Conservation (phyloP, 177 flowering plant genomes). For the Vitis hybrid region DNA sequence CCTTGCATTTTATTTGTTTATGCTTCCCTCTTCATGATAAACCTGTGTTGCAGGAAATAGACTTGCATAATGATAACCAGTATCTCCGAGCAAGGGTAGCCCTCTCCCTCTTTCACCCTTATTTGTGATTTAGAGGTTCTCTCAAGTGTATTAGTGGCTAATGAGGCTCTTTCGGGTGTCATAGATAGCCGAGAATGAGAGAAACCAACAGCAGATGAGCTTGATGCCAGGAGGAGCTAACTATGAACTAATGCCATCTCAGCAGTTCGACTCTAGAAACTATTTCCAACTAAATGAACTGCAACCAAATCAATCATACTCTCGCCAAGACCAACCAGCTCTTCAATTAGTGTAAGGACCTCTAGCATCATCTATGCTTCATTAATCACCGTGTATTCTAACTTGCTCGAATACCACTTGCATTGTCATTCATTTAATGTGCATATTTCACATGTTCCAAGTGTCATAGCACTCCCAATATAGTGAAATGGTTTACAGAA, state of each 20-base stretch:
- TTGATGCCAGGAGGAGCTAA: slow-evolving; percentile 53
- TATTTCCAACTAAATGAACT: slow-evolving; percentile 67
- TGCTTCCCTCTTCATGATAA: background rate
- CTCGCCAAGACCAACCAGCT: slow-evolving; percentile 65
- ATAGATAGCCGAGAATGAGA: slow-evolving; percentile 73
- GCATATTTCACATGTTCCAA: background rate
- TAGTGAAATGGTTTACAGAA: no score
- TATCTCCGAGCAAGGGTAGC: slow-evolving; percentile 82
- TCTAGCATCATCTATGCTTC: background rate
- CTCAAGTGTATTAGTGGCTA: background rate
- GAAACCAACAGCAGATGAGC: slow-evolving; percentile 55
- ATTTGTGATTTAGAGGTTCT: background rate
- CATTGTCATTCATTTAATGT: background rate
- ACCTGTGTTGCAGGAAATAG: slow-evolving; percentile 62
- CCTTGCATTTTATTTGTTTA: no score
- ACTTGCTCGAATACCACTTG: background rate
- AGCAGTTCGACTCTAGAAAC: slow-evolving; percentile 53
- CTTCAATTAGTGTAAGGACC: slow-evolving; percentile 65
- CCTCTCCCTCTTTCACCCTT: slow-evolving; percentile 14
- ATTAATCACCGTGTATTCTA: background rate
- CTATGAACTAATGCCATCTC: slow-evolving; percentile 53
- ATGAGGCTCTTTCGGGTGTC: background rate
- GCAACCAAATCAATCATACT: slow-evolving; percentile 52
- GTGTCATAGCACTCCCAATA: background rate
- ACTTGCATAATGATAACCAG: slow-evolving; percentile 77